A percentile compares a stretch with the other conserved stretches of the same genome.
phyloP scores from a whole-genome alignment of 495 filamentous ascomycete species.

The Choiromyces venosus region DNA sequence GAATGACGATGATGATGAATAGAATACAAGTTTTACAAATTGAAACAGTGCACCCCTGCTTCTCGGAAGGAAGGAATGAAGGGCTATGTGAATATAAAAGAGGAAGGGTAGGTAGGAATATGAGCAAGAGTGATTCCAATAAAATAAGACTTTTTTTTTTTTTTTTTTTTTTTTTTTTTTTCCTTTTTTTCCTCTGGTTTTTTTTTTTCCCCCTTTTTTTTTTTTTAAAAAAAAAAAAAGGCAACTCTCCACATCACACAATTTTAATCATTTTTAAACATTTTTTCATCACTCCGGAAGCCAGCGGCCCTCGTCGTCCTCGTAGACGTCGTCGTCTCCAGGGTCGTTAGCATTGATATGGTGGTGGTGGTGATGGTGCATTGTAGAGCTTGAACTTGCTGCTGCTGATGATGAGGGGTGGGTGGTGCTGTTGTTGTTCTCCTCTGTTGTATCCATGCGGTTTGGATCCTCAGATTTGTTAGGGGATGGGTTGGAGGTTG shows the following conservation, averaged over 20 bases:
- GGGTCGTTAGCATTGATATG: conserved; percentile 5
- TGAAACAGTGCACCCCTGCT: too few relatives aligned
- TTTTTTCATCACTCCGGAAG: background rate
- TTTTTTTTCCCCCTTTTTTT: background rate
- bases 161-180: background rate
- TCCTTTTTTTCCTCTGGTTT: background rate
- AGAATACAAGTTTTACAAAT: background rate
- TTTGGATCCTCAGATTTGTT: background rate
- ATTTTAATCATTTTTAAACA: background rate
- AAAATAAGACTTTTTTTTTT: too few relatives aligned
- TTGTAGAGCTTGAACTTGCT: background rate
- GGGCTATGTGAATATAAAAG: too few relatives aligned
- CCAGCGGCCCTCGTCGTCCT: background rate
- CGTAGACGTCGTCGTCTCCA: conserved; percentile 9
- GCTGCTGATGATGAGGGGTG: background rate
- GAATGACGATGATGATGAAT: background rate
- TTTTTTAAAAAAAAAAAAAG: too few relatives aligned
- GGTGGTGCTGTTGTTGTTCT: too few relatives aligned
- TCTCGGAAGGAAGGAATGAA: background rate
- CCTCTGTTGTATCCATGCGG: background rate
- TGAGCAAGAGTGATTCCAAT: too few relatives aligned
- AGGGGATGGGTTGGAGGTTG: background rate
- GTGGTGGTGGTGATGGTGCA: background rate
- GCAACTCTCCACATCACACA: background rate
- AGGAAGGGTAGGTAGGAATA: too few relatives aligned